Base-by-base conservation (phyloP, 1,284 basidiomycete genomes). In the Pterula multifida region DNA sequence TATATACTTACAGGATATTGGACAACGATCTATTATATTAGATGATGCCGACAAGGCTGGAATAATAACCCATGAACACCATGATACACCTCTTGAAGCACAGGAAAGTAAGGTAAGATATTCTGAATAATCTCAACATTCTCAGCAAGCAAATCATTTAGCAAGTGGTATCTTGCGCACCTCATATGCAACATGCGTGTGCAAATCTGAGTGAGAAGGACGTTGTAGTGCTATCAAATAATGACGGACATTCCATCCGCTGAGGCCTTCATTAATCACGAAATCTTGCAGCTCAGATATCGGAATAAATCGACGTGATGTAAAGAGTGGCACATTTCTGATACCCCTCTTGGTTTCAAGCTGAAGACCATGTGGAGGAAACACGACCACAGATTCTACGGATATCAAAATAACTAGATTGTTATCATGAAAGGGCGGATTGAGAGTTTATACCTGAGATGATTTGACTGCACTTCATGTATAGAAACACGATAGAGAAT, bases 181-280 rank as follows among this genome's bases (percentile, higher is more conserved):
- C 66, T 76, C 68, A 55, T 71, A 83, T 9, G 73, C 73, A 19
- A 79, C 70, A n/a, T 71, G 64, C 1, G 78, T 55, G 2, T 60
- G 58, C 25, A 68, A 56, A 0, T 60, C 52, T 23, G 61, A 64
- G 21, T 61, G 54, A 26, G 53, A 55, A 13, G 63, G 59, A 11
- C 63, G 58, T 17, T 66, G 64, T 21, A 85, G 59, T 15, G 71
- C 70, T 2, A 72, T 78, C 9, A 87, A 64, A 59, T 85, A 87
- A 57, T 77, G 85, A 13, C 76, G 72, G 15, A 87, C 71, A 57
- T 82, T 68, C 85, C 85, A 89, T 49, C 81, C 65, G 6, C 64
- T 69, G 15, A 88, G 63, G 2, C 78, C 85, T 61, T 89, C 86
- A 57, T 87, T 83, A 49, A 89, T 80, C 28, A 87, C 57, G 32